Conservation (phyloP, 441 rosid species). For the Hura crepitans region DNA sequence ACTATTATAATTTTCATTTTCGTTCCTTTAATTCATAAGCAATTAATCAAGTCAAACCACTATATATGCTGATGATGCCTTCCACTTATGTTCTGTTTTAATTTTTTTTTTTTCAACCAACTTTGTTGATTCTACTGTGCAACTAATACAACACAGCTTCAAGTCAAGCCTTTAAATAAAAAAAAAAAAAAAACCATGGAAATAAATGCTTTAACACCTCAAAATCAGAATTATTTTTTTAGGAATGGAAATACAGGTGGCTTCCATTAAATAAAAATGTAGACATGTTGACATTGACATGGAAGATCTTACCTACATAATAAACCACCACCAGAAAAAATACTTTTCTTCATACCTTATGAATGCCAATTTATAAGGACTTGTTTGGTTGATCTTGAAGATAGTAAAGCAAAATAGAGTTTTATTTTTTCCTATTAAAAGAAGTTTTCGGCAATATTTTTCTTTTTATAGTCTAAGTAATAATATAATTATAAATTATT, state of each 20-base stretch:
- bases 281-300: neutral
- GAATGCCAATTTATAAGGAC: neutral
- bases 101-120: neutral
- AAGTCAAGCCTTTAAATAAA: neutral
- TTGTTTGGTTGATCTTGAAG: neutral
- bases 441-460: too few relatives aligned
- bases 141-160: neutral
- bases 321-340: neutral
- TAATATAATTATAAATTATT: too few relatives aligned
- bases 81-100: too few relatives aligned
- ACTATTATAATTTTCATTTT: too few relatives aligned
- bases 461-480: too few relatives aligned
- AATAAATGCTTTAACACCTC: neutral
- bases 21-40: too few relatives aligned
- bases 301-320: constrained; percentile 17
- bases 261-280: constrained; percentile 17
- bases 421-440: too few relatives aligned
- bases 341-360: neutral
- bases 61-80: too few relatives aligned
- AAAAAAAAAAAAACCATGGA: neutral
- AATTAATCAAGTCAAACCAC: too few relatives aligned
- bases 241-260: constrained; percentile 33
- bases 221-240: neutral
- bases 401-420: too few relatives aligned
- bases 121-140: neutral